Conservation (phyloP, 176 grass and related monocot genomes). For the Hsuehochloa calcarea region DNA sequence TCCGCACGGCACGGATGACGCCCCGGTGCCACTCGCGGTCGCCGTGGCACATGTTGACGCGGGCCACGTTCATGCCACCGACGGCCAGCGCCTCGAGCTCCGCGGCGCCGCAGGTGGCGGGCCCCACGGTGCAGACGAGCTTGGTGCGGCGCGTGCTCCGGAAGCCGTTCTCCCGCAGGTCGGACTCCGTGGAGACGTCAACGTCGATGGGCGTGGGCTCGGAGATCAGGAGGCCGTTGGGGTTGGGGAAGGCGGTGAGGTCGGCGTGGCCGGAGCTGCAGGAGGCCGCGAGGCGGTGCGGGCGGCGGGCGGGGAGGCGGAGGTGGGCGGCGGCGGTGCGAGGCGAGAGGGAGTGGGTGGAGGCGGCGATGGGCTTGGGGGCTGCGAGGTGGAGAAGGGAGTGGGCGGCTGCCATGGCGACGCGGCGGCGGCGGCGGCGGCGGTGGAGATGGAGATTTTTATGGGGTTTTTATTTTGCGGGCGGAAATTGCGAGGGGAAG, state of each 20-base stretch:
- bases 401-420: conserved; percentile 30
- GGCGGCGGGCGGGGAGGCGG: conserved; percentile 12
- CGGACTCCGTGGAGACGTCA: conserved; percentile 70
- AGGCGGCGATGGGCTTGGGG: background rate
- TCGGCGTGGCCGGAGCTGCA: background rate
- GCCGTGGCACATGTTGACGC: conserved; percentile 97
- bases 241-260: conserved; percentile 41
- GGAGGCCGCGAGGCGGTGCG: background rate
- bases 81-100: conserved; percentile 97
- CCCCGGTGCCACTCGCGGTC: conserved; percentile 73
- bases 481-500: conserved; percentile 46
- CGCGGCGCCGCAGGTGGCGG: conserved; percentile 61
- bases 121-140: conserved; percentile 91
- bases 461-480: background rate
- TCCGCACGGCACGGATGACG: conserved; percentile 67
- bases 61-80: conserved; percentile 86
- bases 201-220: conserved; percentile 42
- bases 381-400: conserved; percentile 22
- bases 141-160: conserved; percentile 96
- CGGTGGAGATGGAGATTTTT: conserved; percentile 12
- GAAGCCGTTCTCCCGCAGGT: conserved; percentile 90
- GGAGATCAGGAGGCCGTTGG: conserved; percentile 31
- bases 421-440: conserved; percentile 19
- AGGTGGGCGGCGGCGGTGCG: background rate
- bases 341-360: background rate